Evolutionary conservation across 2,329 filamentous ascomycete species (phyloP).

Genomic region (Monilinia fructigena): DNA sequence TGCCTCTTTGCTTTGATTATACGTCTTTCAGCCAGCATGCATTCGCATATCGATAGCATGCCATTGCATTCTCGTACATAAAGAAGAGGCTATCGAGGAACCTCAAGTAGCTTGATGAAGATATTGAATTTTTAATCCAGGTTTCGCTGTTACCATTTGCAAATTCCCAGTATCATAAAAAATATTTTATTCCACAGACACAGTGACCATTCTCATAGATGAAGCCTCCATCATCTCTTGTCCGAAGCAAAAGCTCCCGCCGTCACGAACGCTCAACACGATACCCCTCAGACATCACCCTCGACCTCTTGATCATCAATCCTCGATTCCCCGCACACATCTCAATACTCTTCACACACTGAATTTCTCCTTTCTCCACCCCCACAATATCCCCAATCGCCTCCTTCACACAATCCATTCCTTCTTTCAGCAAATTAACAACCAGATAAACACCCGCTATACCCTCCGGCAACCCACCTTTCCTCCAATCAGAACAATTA

Average conservation of each 20-base stretch:
- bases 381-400: not conserved
- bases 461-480: fast-evolving
- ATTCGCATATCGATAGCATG: too few species aligned
- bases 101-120: too few species aligned
- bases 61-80: too few species aligned
- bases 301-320: too few species aligned
- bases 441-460: not conserved
- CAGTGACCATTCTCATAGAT: not conserved
- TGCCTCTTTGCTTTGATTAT: too few species aligned
- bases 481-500: not conserved
- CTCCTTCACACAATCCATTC: not conserved
- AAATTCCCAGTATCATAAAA: too few species aligned
- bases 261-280: too few species aligned
- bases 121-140: too few species aligned
- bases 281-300: not conserved
- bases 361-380: not conserved
- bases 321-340: not conserved
- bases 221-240: not conserved
- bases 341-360: not conserved
- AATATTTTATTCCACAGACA: not conserved
- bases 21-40: too few species aligned
- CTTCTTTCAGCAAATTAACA: not conserved
- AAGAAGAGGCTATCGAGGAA: too few species aligned
- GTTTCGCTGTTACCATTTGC: too few species aligned
- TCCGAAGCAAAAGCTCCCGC: not conserved